A percentile compares a stretch with the other conserved stretches of the same genome.
These are phyloP conservation scores for Vairimorpha ceranae DNA, from an alignment of 371 early-diverging fungal genomes.

Conservation along the genomic window DNA sequence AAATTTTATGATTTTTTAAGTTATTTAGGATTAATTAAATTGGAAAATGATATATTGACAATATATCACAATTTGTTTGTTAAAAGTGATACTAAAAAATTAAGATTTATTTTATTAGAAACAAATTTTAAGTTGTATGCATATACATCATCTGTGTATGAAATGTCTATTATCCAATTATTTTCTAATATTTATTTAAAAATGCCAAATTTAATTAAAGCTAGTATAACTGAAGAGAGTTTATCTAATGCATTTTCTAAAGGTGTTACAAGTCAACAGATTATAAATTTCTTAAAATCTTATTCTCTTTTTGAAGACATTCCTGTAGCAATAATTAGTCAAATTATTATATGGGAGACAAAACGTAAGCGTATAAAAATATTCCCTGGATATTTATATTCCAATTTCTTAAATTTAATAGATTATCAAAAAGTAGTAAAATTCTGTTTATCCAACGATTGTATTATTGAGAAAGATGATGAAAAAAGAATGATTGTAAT, in stretches of 20 bases:
- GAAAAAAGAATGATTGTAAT: conserved; percentile 58
- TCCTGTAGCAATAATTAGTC: conserved; percentile 84
- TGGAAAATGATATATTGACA: conserved; percentile 5
- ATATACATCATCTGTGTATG: conserved; percentile 86
- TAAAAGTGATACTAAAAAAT: not conserved
- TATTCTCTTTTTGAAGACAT: conserved; percentile 57
- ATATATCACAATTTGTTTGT: conserved; percentile 14
- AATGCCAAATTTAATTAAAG: conserved; percentile 86
- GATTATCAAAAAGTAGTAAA: conserved; percentile 56
- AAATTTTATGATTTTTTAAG: conserved; percentile 31
- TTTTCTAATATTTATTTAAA: conserved; percentile 75
- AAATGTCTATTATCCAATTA: conserved; percentile 83
- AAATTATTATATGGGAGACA: conserved; percentile 88
- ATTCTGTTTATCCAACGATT: conserved; percentile 42
- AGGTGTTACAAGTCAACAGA: conserved; percentile 89
- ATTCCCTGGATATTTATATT: conserved; percentile 69
- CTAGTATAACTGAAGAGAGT: conserved; percentile 79
- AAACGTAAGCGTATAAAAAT: conserved; percentile 74
- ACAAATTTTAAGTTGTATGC: conserved; percentile 86
- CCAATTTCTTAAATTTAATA: conserved; percentile 67
- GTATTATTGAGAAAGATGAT: conserved; percentile 41
- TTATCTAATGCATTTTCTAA: conserved; percentile 74
- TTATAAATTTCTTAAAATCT: conserved; percentile 59
- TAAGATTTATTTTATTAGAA: conserved; percentile 64
- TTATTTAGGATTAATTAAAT: conserved; percentile 15